Percentiles rank a stretch among this genome's conserved stretches.
These are phyloP conservation scores for Apiospora marii DNA, from an alignment of 2,329 filamentous ascomycete species.

Conservation along the genomic window DNA sequence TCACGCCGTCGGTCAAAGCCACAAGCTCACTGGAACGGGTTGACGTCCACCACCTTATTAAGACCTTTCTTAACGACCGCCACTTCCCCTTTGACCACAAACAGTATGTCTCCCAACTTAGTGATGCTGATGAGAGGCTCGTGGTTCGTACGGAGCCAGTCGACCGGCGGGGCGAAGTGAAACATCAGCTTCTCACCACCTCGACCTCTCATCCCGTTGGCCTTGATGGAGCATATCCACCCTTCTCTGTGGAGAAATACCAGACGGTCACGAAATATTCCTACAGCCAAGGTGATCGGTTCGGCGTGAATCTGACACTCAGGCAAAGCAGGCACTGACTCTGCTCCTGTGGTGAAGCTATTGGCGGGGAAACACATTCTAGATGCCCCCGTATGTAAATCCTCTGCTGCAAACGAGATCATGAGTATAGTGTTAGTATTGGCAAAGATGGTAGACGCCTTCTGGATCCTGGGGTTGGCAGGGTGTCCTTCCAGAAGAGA, in stretches of 20 bases:
- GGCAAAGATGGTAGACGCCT: not conserved
- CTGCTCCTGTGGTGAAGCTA: not conserved
- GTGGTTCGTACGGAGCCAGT: conserved; percentile 22
- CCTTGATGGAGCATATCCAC: conserved; percentile 24
- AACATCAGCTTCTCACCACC: conserved; percentile 19
- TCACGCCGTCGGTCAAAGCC: too few species aligned
- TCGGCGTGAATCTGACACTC: not conserved
- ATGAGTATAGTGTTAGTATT: not conserved
- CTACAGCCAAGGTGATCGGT: not conserved
- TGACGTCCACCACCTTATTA: not conserved
- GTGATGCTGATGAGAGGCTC: not conserved
- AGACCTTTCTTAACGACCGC: not conserved
- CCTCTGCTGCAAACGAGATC: not conserved
- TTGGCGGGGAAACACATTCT: not conserved
- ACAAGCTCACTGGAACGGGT: not conserved
- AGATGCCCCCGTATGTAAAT: not conserved
- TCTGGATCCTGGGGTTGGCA: not conserved
- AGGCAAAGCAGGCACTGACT: not conserved
- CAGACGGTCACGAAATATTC: not conserved
- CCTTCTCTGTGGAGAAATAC: conserved; percentile 26
- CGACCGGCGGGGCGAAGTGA: conserved; percentile 26
- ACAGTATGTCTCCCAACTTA: not conserved
- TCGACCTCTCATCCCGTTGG: conserved; percentile 8
- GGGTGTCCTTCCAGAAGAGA: not conserved
- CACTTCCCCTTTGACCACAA: not conserved